phyloP scores from a whole-genome alignment of 805 yeast species.

The Starmerella floricola region DNA sequence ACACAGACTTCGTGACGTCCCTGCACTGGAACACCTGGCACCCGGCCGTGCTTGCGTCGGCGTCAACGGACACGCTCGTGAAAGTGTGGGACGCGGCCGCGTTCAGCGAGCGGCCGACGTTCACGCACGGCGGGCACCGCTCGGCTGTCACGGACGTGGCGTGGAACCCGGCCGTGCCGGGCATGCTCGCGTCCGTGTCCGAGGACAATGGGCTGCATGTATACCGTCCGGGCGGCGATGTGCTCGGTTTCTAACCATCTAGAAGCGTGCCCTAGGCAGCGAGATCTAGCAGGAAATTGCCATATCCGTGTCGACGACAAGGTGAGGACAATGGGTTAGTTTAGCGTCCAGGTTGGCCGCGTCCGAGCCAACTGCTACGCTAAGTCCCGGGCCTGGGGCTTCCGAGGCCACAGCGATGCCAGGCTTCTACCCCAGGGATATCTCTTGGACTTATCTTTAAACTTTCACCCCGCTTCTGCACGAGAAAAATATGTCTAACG shows the following conservation, averaged over 20 bases:
- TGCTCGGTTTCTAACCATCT: not conserved
- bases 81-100: slow-evolving; percentile 23
- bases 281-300: not conserved
- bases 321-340: no score
- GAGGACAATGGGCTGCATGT: slow-evolving; percentile 81
- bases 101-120: slow-evolving; percentile 28
- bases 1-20: slow-evolving; percentile 47
- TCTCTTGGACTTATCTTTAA: no score
- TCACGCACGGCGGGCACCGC: slow-evolving; percentile 78
- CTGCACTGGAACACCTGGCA: slow-evolving; percentile 59
- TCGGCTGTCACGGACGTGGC: slow-evolving; percentile 72
- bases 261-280: not conserved
- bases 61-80: slow-evolving; percentile 49
- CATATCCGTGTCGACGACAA: no score
- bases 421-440: no score
- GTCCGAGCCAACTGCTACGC: no score
- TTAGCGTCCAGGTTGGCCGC: no score
- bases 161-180: slow-evolving; percentile 66
- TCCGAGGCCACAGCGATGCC: no score
- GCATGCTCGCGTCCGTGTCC: slow-evolving; percentile 63
- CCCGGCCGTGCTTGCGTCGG: slow-evolving; percentile 46
- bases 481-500: no score
- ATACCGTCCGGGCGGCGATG: slow-evolving; percentile 49
- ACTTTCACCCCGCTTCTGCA: no score
- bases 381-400: no score